Conservation (phyloP, 2,329 filamentous ascomycete species). For the Periconia sp. region DNA sequence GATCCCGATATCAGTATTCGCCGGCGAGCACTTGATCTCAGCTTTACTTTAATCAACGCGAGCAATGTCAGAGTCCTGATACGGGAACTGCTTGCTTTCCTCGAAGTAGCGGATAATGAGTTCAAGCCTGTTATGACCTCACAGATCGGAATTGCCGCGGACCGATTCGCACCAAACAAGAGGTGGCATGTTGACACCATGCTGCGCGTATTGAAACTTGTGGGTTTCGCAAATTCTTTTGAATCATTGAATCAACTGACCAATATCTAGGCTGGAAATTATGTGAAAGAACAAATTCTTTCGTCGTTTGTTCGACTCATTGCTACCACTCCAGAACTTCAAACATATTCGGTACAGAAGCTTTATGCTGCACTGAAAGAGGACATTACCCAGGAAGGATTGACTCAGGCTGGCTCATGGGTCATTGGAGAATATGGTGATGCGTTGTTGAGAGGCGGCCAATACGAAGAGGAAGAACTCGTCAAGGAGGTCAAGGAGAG, state of each 20-base stretch:
- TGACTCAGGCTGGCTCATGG: conserved; percentile 93
- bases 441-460: conserved; percentile 80
- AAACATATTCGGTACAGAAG: conserved; percentile 96
- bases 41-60: conserved; percentile 97
- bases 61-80: conserved; percentile 93
- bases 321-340: conserved; percentile 88
- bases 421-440: conserved; percentile 98
- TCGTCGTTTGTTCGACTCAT: conserved; percentile 96
- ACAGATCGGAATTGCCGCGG: conserved; percentile 95
- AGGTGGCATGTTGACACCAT: conserved; percentile 99
- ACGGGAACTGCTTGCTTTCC: conserved; percentile 87
- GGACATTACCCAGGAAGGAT: conserved; percentile 94
- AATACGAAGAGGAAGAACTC: conserved; percentile 92
- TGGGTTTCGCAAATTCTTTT: conserved; percentile 15
- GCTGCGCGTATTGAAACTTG: conserved; percentile 84
- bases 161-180: conserved; percentile 94
- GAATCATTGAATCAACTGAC: conserved; percentile 11
- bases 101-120: conserved; percentile 96
- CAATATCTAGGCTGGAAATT: conserved; percentile 71
- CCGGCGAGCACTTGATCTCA: conserved; percentile 90
- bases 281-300: conserved; percentile 95
- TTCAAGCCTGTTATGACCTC: conserved; percentile 99
- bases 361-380: conserved; percentile 88
- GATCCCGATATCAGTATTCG: conserved; percentile 98
- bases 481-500: conserved; percentile 80